Base-by-base conservation (phyloP, 2,329 filamentous ascomycete genomes). In the Monosporascus cannonballus region DNA sequence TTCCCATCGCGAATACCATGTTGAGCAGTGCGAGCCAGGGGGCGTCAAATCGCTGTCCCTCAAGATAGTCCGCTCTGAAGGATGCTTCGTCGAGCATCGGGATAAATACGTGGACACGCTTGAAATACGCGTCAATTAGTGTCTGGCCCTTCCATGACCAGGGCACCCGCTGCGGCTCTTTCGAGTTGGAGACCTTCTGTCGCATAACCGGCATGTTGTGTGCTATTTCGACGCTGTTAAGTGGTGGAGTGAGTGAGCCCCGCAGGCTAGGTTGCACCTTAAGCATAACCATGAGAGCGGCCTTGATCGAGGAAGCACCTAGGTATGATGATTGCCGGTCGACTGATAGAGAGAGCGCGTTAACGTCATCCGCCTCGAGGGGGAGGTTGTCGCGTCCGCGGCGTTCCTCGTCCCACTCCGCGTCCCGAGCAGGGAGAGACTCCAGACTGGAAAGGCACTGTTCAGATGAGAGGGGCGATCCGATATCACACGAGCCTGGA, bases 1-100 rank as follows among this genome's bases (percentile, higher is more conserved):
- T 87, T 15, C 87, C 87, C 72, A 90, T 81, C 4, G 86, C 86
- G 58, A 90, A 86, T 4, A 91, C 86, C 73, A 88, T 88, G 65
- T 91, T 90, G 20, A 90, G 72, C 6, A 91, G 70, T 8, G 84
- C 83, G 18, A 89, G 75, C 87, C 87, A 91, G 20, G 85, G 78
- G 1, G 80, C 75, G 64, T 90, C 86, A 54, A 76, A 82, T 18
- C 85, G 76, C 57, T 82, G 79, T 11, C 80, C 81, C 53, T 80
- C 77, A 17, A 84, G 72, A 59, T 85, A 87, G 50, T 82, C 81
- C 9, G 83, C 81, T 56, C 84, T 81, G 67, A 90, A 89, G 9
- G 80, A 77, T 18, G 80, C 79, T 66, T 90, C 87, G 59, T 91
- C 86, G 3, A 91, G 75, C 77, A 90, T 83, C 0, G 87, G 87